Conservation (phyloP, 306 rosid genomes). For the Trichosanthes cucumerina region DNA sequence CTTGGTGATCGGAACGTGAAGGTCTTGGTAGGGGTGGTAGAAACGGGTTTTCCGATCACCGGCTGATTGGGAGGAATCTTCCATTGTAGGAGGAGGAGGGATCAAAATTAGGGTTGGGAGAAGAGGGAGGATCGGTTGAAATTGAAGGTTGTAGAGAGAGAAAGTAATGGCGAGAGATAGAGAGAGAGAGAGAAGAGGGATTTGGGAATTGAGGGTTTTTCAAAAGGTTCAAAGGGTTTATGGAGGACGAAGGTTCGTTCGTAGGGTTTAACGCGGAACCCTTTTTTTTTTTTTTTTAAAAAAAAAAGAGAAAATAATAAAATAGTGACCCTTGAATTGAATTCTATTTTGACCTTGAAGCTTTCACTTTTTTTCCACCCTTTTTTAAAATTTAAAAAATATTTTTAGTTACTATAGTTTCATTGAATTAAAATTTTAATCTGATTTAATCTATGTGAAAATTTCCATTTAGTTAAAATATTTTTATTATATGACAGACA, state of each 20-base stretch:
- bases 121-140: not conserved
- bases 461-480: no score
- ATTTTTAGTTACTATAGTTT: no score
- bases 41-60: constrained; percentile 21
- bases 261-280: not conserved
- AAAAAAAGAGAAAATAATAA: no score
- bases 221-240: not conserved
- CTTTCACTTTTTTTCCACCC: no score
- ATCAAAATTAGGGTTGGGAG: not conserved
- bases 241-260: not conserved
- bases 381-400: no score
- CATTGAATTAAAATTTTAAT: no score
- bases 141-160: not conserved
- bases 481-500: no score
- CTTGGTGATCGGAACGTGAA: constrained; percentile 39
- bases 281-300: no score
- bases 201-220: not conserved
- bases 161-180: not conserved
- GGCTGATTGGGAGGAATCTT: constrained; percentile 24
- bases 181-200: not conserved
- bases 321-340: no score
- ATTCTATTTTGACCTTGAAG: no score
- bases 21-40: constrained; percentile 60
- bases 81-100: constrained; percentile 26
- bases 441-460: no score